Conservation (phyloP, 169 alveolate species). For the Plasmodium reichenowi region DNA sequence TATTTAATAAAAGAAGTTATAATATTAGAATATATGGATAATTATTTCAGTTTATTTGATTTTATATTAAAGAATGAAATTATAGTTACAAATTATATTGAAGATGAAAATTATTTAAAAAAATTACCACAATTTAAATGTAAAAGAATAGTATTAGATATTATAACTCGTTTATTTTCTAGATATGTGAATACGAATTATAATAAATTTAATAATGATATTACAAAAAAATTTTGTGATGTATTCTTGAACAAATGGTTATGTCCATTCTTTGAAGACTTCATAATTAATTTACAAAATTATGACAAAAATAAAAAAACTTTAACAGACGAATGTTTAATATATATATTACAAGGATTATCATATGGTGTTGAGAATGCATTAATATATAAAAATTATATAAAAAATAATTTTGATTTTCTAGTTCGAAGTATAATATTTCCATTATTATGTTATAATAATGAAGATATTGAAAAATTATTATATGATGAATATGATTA, state of each 20-base stretch:
- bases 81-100: conserved; percentile 26
- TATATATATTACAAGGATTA: conserved; percentile 40
- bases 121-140: conserved; percentile 67
- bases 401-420: conserved; percentile 57
- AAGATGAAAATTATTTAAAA: conserved; percentile 59
- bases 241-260: conserved; percentile 64
- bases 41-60: conserved; percentile 61
- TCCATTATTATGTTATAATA: conserved; percentile 60
- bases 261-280: conserved; percentile 63
- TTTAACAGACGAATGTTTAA: conserved; percentile 65
- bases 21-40: conserved; percentile 60
- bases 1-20: conserved; percentile 53
- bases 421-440: conserved; percentile 31
- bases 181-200: conserved; percentile 61
- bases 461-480: conserved; percentile 59
- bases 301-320: conserved; percentile 56
- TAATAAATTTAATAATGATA: conserved; percentile 45
- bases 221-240: conserved; percentile 56
- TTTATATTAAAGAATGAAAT: conserved; percentile 61
- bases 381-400: conserved; percentile 52
- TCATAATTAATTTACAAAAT: conserved; percentile 48
- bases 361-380: conserved; percentile 76
- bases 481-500: conserved; percentile 54
- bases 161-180: conserved; percentile 43
- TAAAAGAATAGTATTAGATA: conserved; percentile 40